A percentile compares a stretch with the other conserved stretches of the same genome.
Conservation (phyloP, 257 asterid genomes). For the Asclepias syriaca region DNA sequence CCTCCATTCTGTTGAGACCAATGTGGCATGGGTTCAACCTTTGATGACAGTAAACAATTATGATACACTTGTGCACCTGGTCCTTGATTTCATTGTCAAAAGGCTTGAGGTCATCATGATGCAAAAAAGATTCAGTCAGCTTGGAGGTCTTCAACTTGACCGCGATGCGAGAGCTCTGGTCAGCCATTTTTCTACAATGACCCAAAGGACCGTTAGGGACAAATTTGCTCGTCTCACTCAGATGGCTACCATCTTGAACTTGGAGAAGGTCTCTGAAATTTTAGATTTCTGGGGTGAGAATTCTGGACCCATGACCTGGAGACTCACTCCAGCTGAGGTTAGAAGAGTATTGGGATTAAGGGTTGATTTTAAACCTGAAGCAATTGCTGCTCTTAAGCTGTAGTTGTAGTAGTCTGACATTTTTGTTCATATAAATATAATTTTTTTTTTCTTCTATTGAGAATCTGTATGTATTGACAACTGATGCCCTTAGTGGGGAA, state of each 20-base stretch:
- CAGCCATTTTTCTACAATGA: slow-evolving; percentile 83
- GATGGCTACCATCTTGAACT: slow-evolving; percentile 91
- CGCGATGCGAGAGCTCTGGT: slow-evolving; percentile 83
- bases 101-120: slow-evolving; percentile 95
- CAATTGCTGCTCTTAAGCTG: slow-evolving; percentile 83
- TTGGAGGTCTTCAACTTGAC: slow-evolving; percentile 98
- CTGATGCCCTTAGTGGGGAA: no score
- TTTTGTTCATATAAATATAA: no score
- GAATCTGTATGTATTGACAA: no score
- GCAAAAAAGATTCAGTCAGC: slow-evolving; percentile 96
- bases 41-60: slow-evolving; percentile 77
- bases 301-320: slow-evolving; percentile 97
- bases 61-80: slow-evolving; percentile 64
- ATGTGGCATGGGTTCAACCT: slow-evolving; percentile 86
- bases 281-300: slow-evolving; percentile 99
- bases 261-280: slow-evolving; percentile 93
- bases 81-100: slow-evolving; percentile 77
- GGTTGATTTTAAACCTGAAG: slow-evolving; percentile 90
- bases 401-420: not conserved
- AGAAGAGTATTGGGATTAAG: slow-evolving; percentile 81
- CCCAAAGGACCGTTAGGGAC: slow-evolving; percentile 94
- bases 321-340: slow-evolving; percentile 97
- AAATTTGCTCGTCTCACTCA: slow-evolving; percentile 87
- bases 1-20: slow-evolving; percentile 82
- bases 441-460: no score